Base-by-base conservation (phyloP, 2,329 filamentous ascomycete genomes). In the Blastomyces percursus region DNA sequence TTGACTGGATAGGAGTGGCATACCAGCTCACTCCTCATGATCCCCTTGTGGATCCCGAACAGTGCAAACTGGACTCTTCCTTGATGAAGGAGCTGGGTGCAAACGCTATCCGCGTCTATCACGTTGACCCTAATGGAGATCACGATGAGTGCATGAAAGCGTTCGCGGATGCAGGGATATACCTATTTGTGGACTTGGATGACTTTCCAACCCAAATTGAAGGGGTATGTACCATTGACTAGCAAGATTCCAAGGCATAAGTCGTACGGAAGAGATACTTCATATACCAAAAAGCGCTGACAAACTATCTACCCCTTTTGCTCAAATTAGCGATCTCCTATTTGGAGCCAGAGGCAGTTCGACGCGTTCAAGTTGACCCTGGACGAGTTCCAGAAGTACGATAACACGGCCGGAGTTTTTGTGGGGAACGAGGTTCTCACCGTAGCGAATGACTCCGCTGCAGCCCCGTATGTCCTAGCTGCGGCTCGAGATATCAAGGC, bases 71-170 rank as follows among this genome's bases (percentile, higher is more conserved):
- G 67, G 91, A 96, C 77, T 86, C 87, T 51, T 73, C 78, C 19
- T 80, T 92, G 71, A 95, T 96, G 89, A 82, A 89, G 73, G 84
- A 86, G 21, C 79, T 96, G 61, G 90, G 90, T 65, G 84, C 88
- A 72, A 96, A 96, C 73, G 82, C 88, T 38, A 91, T 96, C 70
- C 89, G 91, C 63, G 88, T 94, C 63, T 96, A 96, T 75, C 90
- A 96, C 71, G 90, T 96, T 65, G 87, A 95, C 69, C 78, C 89
- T 1, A 73, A 76, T 2, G 84, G 78, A 40, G 79, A 93, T 72
- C 92, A 96, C 74, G 80, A 83, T 63, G 86, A 81, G 24, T 96
- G 91, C 78, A 95, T 96, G 90, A 80, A 80, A 61, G 86, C 86
- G 1, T 90, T 96, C 72, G 85, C 84, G 14, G 84, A 91, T 69